Conservation (phyloP, 306 rosid species). For the Corylus avellana region DNA sequence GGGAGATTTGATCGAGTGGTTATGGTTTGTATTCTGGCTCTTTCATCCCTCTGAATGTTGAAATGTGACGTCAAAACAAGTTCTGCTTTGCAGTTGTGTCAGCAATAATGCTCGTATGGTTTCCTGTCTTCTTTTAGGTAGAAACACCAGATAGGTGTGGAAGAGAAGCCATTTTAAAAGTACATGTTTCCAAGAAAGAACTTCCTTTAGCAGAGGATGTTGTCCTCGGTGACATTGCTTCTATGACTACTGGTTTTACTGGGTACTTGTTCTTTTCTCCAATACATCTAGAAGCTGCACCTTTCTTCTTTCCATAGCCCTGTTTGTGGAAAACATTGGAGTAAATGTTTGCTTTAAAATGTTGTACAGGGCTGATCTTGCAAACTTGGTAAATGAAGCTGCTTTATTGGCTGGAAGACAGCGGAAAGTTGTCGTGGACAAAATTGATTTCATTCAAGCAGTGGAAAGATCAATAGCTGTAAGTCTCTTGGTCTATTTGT, state of each 20-base stretch:
- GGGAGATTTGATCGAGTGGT: constrained; percentile 99
- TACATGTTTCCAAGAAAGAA: constrained; percentile 82
- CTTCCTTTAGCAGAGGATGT: constrained; percentile 88
- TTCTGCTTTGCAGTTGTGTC: constrained; percentile 15
- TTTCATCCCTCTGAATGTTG: constrained; percentile 21
- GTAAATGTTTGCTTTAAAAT: constrained; percentile 17
- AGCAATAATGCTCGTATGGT: constrained; percentile 17
- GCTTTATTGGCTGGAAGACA: constrained; percentile 94
- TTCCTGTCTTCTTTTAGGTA: constrained; percentile 51
- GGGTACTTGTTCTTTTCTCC: constrained; percentile 57
- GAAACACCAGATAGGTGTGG: constrained; percentile 92
- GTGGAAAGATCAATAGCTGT: constrained; percentile 97
- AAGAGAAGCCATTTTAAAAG: constrained; percentile 85
- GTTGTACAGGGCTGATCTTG: constrained; percentile 89
- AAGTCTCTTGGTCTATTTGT: constrained; percentile 35
- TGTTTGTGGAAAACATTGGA: constrained; percentile 16
- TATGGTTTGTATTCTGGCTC: constrained; percentile 59
- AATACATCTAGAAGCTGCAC: background rate
- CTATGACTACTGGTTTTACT: constrained; percentile 98
- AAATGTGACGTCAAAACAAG: constrained; percentile 17
- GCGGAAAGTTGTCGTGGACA: constrained; percentile 80
- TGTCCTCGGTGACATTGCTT: constrained; percentile 66
- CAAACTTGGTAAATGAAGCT: constrained; percentile 94
- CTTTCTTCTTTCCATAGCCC: constrained; percentile 15
- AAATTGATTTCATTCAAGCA: constrained; percentile 81